Base-by-base conservation (phyloP, 1,284 basidiomycete species). In the Rhizoctonia solani region DNA sequence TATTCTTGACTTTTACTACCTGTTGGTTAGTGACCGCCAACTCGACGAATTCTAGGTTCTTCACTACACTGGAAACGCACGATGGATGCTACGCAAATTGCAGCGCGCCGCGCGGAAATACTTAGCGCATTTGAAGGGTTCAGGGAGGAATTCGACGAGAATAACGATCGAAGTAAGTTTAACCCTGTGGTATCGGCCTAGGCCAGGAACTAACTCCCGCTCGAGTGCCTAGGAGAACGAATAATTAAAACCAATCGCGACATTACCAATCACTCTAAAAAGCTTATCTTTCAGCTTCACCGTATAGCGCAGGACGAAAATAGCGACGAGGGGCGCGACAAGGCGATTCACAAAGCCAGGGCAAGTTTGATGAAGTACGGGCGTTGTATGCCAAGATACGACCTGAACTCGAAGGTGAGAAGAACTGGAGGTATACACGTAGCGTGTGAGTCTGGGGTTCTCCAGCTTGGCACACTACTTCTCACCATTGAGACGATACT, bases 261-360 rank as follows among this genome's bases (percentile, higher is more conserved):
- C 76, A 85, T 94, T 71, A 98, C 95, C 14, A 90, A 87, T 71
- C 82, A 92, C n/a, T 94, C 94, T 52, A 99, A 99, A 77, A 95
- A 93, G 77, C 82, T 89, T 74, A 98, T 99, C 70, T 98, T 98
- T 74, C 87, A 93, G 54, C 82, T 98, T 2, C 96, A 98, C 74
- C 89, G 95, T 46, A 81, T 87, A 67, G 80, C 85, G 65, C 81
- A 83, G 70, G 86, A 85, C 72, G 80, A 80, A 72, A 74, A 74
- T 42, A 70, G 73, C 53, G 78, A 82, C 27, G 77, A 73, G 14
- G 72, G 70, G 54, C 61, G 34, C 68, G 70, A 49, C 42, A 54
- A 55, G 30, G 21, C 44, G 4, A 68, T 34, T 8, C 63, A 63
- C 23, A 50, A 66, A 32, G 85, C 88, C 1, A 84, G 84, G 75